Base-by-base conservation (phyloP, 352 stramenopile genomes). In the Aphanomyces astaci region DNA sequence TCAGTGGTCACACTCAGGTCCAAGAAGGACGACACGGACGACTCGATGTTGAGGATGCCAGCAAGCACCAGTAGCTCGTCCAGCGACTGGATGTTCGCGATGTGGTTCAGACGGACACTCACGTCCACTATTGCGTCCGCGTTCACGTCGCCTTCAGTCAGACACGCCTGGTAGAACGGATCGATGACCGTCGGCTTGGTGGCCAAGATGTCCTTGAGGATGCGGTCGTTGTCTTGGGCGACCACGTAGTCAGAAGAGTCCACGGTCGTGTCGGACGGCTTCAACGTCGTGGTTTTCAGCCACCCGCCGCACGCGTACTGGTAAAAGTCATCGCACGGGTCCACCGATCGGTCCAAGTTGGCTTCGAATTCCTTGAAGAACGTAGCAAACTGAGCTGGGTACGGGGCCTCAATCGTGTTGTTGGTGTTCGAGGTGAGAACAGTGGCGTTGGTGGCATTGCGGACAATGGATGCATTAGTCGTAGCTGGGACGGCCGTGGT, bases 261-360 rank as follows among this genome's bases (percentile, higher is more conserved):
- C 56, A 89, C 79, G 9, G 40, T 66, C 3, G 78, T 56, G 19
- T 73, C 62, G 49, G 82, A 74, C 24, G 65, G 57, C 40, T 81
- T 75, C 27, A 92, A 79, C 51, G 81, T 72, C 40, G 90, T 73
- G 1, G 46, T 68, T 10, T 70, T 49, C 28, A 90, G 76, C 85
- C 83, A 94, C 19, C 81, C 79, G 22, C 80, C 83, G 53, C 85
- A 92, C 10, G 84, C 85, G 70, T 89, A 91, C 54, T 80, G 64
- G 73, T 88, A 90, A 59, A 94, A 94, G 46, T 94, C 85, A 2
- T 81, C 73, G 60, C 85, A 94, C 30, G 85, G 85, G 59, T 92
- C 78, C 9, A 72, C 73, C 1, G 64, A 74, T 40, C 63, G 54
- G 66, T 92, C 81, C 59, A 88, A 82, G 43, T 81, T 82, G 9